Base-by-base conservation (phyloP, 2,329 filamentous ascomycete species). In the Aspergillus uvarum region DNA sequence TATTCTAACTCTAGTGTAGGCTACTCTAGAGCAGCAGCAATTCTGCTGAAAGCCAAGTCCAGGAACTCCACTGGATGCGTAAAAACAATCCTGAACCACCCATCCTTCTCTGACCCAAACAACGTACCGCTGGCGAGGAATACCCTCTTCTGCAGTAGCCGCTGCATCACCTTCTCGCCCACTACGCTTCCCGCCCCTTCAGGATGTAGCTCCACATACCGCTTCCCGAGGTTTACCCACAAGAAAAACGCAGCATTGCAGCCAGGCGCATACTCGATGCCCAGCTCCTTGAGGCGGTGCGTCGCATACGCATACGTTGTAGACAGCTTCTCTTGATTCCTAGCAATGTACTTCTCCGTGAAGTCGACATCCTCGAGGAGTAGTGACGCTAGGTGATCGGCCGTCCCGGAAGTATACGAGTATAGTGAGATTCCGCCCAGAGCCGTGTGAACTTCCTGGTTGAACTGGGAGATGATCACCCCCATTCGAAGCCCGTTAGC, bases 161-260 rank as follows among this genome's bases (percentile, higher is more conserved):
- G 68, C 44, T 76, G 68, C 63, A 77, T 73, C 7, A 75, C 65
- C 22, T 51, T 68, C 8, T 71, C 65, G 26, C 68, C 67, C 11
- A 73, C 54, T 44, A 67, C 62, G 7, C 32, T 31, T 5, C 31
- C 62, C 59, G 8, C 54, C 14, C 11, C 31, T 51, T 6, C 32
- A 16, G 1, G 38, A 19, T 44, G 38, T 6, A 44, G 42, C 42
- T 69, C 63, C 4, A 52, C 62, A 59, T 70, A 74, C 16, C 49
- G 67, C 66, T 72, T 72, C 0, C 72, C 73, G 2, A 87, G 65
- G 67, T 86, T 77, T 3, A 84, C 69, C 76, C 80, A 86, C 2
- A 87, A 62, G 65, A 87, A 87, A 64, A 86, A 85, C 0, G 82
- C 84, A 0, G 84, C 84, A 61, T 85, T 86, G 5, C 73, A 76